These are phyloP conservation scores for Sclerotinia subarctica DNA, from an alignment of 2,329 filamentous ascomycete genomes.

Conservation along the genomic window DNA sequence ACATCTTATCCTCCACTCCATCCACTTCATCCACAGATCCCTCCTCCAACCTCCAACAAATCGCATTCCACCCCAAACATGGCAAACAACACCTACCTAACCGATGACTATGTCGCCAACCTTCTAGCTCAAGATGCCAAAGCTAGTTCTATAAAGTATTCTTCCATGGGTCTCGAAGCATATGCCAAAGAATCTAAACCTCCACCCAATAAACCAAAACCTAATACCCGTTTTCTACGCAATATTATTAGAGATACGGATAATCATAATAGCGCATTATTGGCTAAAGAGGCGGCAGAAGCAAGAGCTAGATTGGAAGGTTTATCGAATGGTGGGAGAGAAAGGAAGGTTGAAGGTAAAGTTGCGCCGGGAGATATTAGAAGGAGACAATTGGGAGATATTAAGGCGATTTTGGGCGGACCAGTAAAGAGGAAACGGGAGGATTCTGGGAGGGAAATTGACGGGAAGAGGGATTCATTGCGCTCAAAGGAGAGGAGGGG, in stretches of 20 bases:
- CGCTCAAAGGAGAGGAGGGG: background rate
- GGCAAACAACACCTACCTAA: slow-evolving; percentile 42
- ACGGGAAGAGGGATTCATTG: background rate
- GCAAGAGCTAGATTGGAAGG: slow-evolving; percentile 66
- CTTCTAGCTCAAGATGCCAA: slow-evolving; percentile 79
- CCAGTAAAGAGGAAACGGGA: slow-evolving; percentile 31
- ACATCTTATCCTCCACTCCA: background rate
- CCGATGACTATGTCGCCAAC: slow-evolving; percentile 75
- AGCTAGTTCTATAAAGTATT: slow-evolving; percentile 70
- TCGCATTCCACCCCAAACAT: background rate
- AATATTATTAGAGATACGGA: slow-evolving; percentile 88
- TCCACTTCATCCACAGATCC: background rate
- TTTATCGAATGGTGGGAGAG: slow-evolving; percentile 46
- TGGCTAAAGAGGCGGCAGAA: slow-evolving; percentile 80
- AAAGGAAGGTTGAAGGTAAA: slow-evolving; percentile 44
- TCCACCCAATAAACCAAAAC: slow-evolving; percentile 69
- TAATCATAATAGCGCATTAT: slow-evolving; percentile 80
- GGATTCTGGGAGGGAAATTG: slow-evolving; percentile 17
- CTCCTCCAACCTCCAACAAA: background rate
- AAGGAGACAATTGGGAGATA: slow-evolving; percentile 57
- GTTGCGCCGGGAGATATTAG: slow-evolving; percentile 52
- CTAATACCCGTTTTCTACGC: slow-evolving; percentile 85
- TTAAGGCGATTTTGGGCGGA: slow-evolving; percentile 53
- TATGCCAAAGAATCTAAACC: slow-evolving; percentile 48
- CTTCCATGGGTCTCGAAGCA: slow-evolving; percentile 69